Percentiles rank a stretch among this genome's conserved stretches.
Evolutionary conservation across 2,329 filamentous ascomycete genomes (phyloP).

Genomic region (Aspergillus spinulosporus): DNA sequence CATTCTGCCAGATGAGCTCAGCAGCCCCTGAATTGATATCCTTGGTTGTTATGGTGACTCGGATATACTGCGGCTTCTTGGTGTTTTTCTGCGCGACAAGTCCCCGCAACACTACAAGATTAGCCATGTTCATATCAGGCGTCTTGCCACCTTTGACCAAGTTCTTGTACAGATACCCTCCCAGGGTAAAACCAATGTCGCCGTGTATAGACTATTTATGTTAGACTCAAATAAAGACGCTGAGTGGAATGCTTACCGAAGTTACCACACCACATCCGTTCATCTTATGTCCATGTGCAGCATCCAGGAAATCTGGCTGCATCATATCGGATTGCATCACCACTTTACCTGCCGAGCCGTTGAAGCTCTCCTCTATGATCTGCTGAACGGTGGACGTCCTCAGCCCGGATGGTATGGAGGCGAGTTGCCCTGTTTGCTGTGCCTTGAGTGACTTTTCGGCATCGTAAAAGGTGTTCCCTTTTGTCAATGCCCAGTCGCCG

Average conservation of each 20-base stretch:
- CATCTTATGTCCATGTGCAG: conserved; percentile 48
- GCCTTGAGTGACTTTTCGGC: conserved; percentile 2
- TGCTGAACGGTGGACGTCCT: conserved; percentile 27
- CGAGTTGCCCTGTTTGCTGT: background rate
- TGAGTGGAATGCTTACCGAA: conserved; percentile 38
- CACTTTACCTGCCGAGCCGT: conserved; percentile 29
- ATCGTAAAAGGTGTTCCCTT: conserved; percentile 52
- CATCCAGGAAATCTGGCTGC: conserved; percentile 40
- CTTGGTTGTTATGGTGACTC: conserved; percentile 3
- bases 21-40: conserved; percentile 6
- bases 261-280: conserved; percentile 47
- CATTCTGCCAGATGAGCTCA: conserved; percentile 9
- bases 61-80: conserved; percentile 13
- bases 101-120: conserved; percentile 53
- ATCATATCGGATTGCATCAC: conserved; percentile 44
- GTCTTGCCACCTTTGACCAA: conserved; percentile 17
- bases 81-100: conserved; percentile 48
- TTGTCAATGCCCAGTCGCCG: conserved; percentile 71
- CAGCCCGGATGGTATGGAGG: background rate
- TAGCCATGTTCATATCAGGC: conserved; percentile 39
- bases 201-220: conserved; percentile 25
- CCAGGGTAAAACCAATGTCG: conserved; percentile 31
- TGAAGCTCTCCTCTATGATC: conserved; percentile 36
- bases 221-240: background rate
- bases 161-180: conserved; percentile 23